Evolutionary conservation across 2,329 filamentous ascomycete genomes (phyloP).

Genomic region (Teratosphaeriaceae sp.): DNA sequence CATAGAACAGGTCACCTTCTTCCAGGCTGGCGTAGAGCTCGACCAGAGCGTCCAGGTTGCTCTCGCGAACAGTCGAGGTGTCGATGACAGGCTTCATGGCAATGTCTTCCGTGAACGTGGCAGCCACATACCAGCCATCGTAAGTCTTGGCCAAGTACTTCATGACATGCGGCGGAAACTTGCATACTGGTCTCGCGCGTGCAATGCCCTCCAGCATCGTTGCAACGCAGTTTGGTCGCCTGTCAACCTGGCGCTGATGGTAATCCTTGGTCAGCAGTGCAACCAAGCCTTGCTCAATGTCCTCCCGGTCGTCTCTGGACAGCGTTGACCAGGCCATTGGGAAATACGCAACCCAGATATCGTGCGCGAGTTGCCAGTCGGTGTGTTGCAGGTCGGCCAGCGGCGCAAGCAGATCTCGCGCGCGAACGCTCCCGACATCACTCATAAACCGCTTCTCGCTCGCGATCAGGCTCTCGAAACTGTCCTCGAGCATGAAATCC

Average conservation of each 20-base stretch:
- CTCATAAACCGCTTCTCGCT: conserved; percentile 75
- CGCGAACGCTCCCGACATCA: conserved; percentile 78
- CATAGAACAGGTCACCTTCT: conserved; percentile 96
- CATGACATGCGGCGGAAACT: conserved; percentile 89
- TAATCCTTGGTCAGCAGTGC: conserved; percentile 88
- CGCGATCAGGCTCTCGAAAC: conserved; percentile 71
- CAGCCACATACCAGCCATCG: conserved; percentile 93
- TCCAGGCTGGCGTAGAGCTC: conserved; percentile 86
- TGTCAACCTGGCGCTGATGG: conserved; percentile 88
- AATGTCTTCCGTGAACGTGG: conserved; percentile 82
- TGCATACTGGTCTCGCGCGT: conserved; percentile 77
- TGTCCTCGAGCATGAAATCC: conserved; percentile 70
- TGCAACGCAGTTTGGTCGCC: conserved; percentile 90
- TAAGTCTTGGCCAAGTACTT: conserved; percentile 93
- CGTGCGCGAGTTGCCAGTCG: conserved; percentile 72
- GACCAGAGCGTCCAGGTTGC: conserved; percentile 90
- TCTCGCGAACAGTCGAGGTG: conserved; percentile 78
- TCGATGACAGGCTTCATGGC: conserved; percentile 80
- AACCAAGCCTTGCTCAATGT: conserved; percentile 89
- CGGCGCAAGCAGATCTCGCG: conserved; percentile 83
- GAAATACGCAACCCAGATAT: conserved; percentile 87
- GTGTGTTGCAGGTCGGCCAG: conserved; percentile 88
- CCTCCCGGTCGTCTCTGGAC: conserved; percentile 77
- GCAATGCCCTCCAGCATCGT: conserved; percentile 84
- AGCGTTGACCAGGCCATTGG: conserved; percentile 90